Percentiles rank a stretch among this genome's conserved stretches.
Evolutionary conservation across 352 stramenopile genomes (phyloP).

Genomic region (Pythium folliculosum): DNA sequence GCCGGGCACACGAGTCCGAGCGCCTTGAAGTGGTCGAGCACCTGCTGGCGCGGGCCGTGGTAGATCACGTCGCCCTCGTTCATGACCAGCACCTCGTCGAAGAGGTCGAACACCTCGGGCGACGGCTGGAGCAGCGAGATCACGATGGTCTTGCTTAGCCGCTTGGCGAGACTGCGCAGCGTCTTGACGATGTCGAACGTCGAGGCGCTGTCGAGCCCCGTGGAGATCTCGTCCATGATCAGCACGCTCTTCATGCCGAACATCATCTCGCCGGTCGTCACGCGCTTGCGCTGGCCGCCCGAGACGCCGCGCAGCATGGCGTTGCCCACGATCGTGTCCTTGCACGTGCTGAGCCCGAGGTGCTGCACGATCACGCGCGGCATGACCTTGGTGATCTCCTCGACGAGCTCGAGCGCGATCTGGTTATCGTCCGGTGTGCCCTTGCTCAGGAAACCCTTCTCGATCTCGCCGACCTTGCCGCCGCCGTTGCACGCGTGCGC

Average conservation of each 20-base stretch:
- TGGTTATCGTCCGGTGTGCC: conserved; percentile 45
- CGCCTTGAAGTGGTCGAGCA: conserved; percentile 70
- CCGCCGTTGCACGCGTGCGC: conserved; percentile 50
- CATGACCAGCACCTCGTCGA: conserved; percentile 93
- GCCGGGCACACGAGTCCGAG: conserved; percentile 63
- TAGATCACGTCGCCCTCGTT: conserved; percentile 92
- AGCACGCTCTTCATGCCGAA: conserved; percentile 83
- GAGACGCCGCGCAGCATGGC: conserved; percentile 68
- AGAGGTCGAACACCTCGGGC: conserved; percentile 91
- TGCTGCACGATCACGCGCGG: conserved; percentile 46
- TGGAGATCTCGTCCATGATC: conserved; percentile 84
- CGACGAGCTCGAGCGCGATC: conserved; percentile 34
- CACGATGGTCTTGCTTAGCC: conserved; percentile 55
- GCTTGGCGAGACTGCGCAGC: conserved; percentile 56
- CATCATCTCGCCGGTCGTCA: conserved; percentile 78
- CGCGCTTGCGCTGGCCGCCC: conserved; percentile 72
- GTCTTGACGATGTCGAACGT: conserved; percentile 67
- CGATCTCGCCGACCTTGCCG: conserved; percentile 15
- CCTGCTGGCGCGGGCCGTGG: conserved; percentile 53
- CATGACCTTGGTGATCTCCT: conserved; percentile 25
- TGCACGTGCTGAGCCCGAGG: conserved; percentile 47
- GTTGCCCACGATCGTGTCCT: conserved; percentile 69
- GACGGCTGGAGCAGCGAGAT: conserved; percentile 91
- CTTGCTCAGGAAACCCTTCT: conserved; percentile 28
- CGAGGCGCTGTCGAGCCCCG: conserved; percentile 59